Evolutionary conservation across 164 flowering plant genomes (phyloP), one percentile per base, ranked within the genome.

Genomic region (Nelumbo lutea): DNA sequence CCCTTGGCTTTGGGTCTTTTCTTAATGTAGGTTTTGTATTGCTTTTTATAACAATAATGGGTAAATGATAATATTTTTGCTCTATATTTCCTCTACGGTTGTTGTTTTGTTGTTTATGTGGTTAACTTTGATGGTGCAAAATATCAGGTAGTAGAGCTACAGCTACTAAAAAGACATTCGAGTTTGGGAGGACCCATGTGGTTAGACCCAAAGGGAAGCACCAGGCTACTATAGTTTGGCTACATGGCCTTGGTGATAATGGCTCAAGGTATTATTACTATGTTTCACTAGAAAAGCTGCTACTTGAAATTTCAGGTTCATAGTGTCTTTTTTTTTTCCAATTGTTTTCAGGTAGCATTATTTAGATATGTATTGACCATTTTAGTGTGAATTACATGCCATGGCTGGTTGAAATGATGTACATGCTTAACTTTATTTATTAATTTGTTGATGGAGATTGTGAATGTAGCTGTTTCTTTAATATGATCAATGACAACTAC

Each of bases 221-320:
- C 70, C 91, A 84, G 67, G 93, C 87, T 14, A 90, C 96, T 42
- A 83, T 90, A 61, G 91, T 90, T 65, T 90, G 96, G 96, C 81
- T 90, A 51, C 96, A 90, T 75, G 96, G 91, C 8, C 91, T 90
- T 9, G 89, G 96, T 10, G 96, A 90, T 66, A 90, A 90, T 82
- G 96, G 96, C 68, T 84, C 87, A 1, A 90, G 96, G 96, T 90
- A 81, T 47, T 15, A 1, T 62, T 68, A 6, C 47, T 15, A 27
- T 75, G 44, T 53, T 68, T 59, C 27, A 38, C 72, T 27, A 27
- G 27, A 27, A 27, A 27, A 27, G 27, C 27, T 0, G 27, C 27
- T 27, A 27, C 27, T 27, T 27, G 27, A 27, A 27, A 27, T 27
- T 27, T 27, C 27, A 27, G 27, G 27, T 27, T 0, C 27, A 27